These are phyloP conservation scores for Crataegus laevigata DNA, from an alignment of 306 rosid species.

Conservation along the genomic window DNA sequence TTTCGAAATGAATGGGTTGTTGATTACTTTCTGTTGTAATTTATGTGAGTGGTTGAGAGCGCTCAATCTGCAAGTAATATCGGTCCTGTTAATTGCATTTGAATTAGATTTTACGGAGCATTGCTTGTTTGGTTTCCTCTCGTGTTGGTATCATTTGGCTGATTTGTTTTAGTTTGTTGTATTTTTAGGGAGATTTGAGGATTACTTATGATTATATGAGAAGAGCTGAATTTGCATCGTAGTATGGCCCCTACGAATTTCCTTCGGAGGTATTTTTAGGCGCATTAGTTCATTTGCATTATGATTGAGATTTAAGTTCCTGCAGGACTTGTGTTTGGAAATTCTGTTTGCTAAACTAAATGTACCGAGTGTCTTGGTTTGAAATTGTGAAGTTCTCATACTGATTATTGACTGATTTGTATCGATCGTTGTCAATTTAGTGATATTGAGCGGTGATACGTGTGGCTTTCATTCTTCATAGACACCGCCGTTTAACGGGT, in stretches of 20 bases:
- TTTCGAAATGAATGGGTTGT: neutral
- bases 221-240: neutral
- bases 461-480: neutral
- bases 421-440: neutral
- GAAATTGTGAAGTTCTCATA: no score
- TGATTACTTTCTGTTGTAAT: neutral
- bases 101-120: neutral
- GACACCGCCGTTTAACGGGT: neutral
- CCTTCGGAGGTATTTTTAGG: neutral
- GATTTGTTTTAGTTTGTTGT: neutral
- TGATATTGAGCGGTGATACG: neutral
- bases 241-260: neutral
- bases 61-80: neutral
- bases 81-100: no score
- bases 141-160: no score
- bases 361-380: neutral
- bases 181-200: neutral
- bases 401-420: neutral
- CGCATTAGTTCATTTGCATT: neutral
- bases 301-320: neutral
- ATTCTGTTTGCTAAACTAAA: no score
- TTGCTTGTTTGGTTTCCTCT: neutral
- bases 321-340: neutral
- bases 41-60: no score
- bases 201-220: neutral